Evolutionary conservation across 2,329 filamentous ascomycete species (phyloP).

Genomic region (Fusarium miscanthi): DNA sequence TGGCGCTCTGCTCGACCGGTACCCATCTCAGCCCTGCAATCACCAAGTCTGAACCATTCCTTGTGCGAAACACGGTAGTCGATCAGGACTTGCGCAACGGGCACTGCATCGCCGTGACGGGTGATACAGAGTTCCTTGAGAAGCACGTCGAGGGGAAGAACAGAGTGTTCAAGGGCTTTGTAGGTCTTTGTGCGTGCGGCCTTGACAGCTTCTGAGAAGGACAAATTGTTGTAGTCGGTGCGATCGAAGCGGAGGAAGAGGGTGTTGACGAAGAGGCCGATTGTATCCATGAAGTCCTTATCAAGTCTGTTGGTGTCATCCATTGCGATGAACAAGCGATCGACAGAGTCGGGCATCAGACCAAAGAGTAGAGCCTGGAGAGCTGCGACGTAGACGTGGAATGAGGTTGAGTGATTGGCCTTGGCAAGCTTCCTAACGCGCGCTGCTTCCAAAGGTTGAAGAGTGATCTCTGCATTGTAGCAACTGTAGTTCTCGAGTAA

Average conservation of each 20-base stretch:
- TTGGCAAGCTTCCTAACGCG: conserved; percentile 1
- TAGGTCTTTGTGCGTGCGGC: background rate
- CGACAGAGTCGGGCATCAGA: background rate
- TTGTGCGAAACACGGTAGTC: conserved; percentile 9
- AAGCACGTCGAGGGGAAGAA: background rate
- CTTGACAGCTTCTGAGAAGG: background rate
- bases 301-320: conserved; percentile 8
- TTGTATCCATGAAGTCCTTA: background rate
- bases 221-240: background rate
- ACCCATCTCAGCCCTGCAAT: conserved; percentile 4
- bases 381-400: conserved; percentile 10
- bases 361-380: conserved; percentile 2
- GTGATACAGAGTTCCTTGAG: conserved; percentile 7
- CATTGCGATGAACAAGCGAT: conserved; percentile 7
- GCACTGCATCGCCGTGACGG: background rate
- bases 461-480: background rate
- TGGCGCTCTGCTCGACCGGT: background rate
- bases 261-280: conserved; percentile 17
- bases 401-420: background rate
- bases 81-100: background rate
- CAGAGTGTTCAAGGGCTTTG: background rate
- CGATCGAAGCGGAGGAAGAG: conserved; percentile 7
- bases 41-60: conserved; percentile 8
- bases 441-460: background rate
- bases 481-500: conserved; percentile 4